Conservation (phyloP, 2,329 filamentous ascomycete genomes). For the Talaromyces sp. region DNA sequence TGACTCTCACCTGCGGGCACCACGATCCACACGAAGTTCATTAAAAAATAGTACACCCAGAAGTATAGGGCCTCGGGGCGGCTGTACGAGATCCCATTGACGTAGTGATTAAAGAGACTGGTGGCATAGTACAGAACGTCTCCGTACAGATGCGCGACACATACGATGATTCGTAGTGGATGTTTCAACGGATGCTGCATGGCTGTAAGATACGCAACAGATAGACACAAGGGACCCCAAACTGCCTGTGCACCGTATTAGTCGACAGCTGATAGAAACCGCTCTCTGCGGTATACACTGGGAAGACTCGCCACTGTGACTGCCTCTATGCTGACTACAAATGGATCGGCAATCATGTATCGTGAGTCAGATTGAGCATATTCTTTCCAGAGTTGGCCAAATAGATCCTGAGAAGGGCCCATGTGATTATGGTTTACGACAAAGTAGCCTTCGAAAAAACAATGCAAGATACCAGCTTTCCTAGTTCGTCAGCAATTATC, state of each 20-base stretch:
- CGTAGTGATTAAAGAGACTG: conserved; percentile 55
- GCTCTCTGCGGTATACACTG: background rate
- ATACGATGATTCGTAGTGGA: conserved; percentile 56
- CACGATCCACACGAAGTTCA: conserved; percentile 64
- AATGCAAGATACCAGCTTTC: conserved; percentile 55
- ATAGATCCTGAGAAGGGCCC: conserved; percentile 63
- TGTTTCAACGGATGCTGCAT: conserved; percentile 52
- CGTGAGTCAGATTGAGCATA: conserved; percentile 82
- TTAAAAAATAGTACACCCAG: conserved; percentile 61
- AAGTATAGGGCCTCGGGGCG: conserved; percentile 60
- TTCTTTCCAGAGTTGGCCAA: conserved; percentile 89
- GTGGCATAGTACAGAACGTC: conserved; percentile 61
- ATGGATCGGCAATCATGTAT: conserved; percentile 74
- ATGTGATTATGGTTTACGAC: conserved; percentile 63
- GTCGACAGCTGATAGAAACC: background rate
- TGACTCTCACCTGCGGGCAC: conserved; percentile 52
- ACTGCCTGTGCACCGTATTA: conserved; percentile 35
- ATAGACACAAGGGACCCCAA: conserved; percentile 59
- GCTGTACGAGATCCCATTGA: conserved; percentile 50
- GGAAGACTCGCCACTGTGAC: conserved; percentile 64
- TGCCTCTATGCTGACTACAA: conserved; percentile 82
- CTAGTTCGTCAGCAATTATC: background rate
- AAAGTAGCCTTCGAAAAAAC: conserved; percentile 84
- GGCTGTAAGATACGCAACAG: conserved; percentile 51
- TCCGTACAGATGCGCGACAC: conserved; percentile 59